phyloP scores from a whole-genome alignment of 345 rosid species.

The Syzygium grande region DNA sequence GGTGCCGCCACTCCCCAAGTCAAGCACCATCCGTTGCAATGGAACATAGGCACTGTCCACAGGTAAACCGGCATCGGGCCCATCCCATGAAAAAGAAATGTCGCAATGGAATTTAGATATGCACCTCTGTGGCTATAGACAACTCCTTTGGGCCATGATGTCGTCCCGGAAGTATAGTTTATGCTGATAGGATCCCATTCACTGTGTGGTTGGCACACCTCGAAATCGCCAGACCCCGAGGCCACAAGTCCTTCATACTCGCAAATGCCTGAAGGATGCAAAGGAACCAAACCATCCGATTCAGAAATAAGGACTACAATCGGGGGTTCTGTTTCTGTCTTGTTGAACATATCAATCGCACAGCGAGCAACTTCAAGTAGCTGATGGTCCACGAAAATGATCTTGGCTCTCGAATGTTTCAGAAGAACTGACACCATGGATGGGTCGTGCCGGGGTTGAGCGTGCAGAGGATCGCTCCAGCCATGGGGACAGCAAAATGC shows the following conservation, averaged over 20 bases:
- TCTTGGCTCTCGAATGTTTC: constrained; percentile 45
- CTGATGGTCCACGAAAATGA: constrained; percentile 52
- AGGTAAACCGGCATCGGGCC: constrained; percentile 46
- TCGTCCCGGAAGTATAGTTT: constrained; percentile 87
- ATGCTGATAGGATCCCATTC: constrained; percentile 84
- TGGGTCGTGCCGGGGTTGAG: constrained; percentile 62
- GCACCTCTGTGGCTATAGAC: constrained; percentile 88
- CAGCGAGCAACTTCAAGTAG: constrained; percentile 38
- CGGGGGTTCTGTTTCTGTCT: constrained; percentile 24
- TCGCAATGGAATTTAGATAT: constrained; percentile 62
- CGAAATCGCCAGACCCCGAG: constrained; percentile 34
- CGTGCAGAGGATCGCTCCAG: constrained; percentile 62
- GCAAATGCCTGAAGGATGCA: background rate
- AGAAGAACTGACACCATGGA: constrained; percentile 44
- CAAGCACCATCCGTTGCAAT: constrained; percentile 89
- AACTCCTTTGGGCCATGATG: constrained; percentile 81
- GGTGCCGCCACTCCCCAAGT: constrained; percentile 76
- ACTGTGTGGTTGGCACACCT: constrained; percentile 27
- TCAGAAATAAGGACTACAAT: constrained; percentile 40
- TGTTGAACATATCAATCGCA: constrained; percentile 45
- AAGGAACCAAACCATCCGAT: constrained; percentile 4
- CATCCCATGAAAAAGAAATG: constrained; percentile 47
- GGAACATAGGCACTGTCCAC: constrained; percentile 97
- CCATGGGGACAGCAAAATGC: constrained; percentile 83
- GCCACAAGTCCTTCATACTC: constrained; percentile 43